These are phyloP conservation scores for Cephalotrichum gorgonifer DNA, from an alignment of 2,329 filamentous ascomycete species.

Conservation along the genomic window DNA sequence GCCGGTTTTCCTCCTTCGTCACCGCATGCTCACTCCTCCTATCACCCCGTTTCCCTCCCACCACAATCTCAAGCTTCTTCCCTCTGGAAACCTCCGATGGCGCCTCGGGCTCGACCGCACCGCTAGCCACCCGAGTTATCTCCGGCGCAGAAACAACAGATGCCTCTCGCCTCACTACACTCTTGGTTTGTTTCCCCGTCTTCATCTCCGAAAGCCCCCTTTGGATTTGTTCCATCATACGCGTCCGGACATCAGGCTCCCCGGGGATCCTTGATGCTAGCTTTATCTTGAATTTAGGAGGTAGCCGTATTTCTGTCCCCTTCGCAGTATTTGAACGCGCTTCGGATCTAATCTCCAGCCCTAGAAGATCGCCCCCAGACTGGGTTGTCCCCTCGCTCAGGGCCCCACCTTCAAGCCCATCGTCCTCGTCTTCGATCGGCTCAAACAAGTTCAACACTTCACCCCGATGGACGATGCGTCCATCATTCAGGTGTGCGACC, in stretches of 20 bases:
- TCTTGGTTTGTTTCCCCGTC: background rate
- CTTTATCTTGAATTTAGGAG: background rate
- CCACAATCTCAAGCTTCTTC: background rate
- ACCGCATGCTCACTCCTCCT: background rate
- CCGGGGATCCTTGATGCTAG: background rate
- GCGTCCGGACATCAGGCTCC: background rate
- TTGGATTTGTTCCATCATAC: background rate
- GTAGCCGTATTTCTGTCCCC: no score
- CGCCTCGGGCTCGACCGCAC: background rate
- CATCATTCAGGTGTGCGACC: conserved; percentile 6
- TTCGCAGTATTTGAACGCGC: background rate
- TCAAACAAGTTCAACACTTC: conserved; percentile 36
- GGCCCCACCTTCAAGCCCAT: conserved; percentile 1
- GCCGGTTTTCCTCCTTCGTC: background rate
- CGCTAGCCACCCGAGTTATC: background rate
- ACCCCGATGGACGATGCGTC: conserved; percentile 10
- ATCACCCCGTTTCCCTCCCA: background rate
- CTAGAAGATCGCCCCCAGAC: background rate
- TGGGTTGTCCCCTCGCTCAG: background rate
- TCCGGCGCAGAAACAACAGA: background rate
- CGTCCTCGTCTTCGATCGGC: conserved; percentile 44
- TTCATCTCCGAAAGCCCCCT: background rate
- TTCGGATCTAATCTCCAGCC: background rate
- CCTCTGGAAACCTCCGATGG: background rate
- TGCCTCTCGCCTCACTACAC: background rate